A percentile compares a stretch with the other conserved stretches of the same genome.
These are phyloP conservation scores for Caryopteris hybrid DNA, from an alignment of 305 asterid genomes.

Conservation along the genomic window DNA sequence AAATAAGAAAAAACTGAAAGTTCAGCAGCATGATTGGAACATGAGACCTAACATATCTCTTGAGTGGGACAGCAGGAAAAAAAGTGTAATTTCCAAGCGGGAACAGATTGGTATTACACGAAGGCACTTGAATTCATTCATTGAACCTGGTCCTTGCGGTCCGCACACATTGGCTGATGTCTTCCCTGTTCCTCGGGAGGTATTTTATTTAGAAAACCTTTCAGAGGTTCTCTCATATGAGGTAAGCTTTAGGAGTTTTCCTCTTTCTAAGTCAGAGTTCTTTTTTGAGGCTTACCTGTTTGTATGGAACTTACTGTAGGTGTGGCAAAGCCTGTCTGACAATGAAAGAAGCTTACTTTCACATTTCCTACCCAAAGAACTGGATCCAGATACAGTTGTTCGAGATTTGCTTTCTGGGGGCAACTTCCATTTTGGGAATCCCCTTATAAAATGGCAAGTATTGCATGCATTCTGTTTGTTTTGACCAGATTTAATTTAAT, in stretches of 20 bases:
- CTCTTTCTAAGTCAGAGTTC: not conserved
- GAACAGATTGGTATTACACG: conserved; percentile 77
- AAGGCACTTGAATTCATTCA: conserved; percentile 60
- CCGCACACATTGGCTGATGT: conserved; percentile 66
- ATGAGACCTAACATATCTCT: conserved; percentile 65
- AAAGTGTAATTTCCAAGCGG: conserved; percentile 74
- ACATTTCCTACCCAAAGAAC: conserved; percentile 64
- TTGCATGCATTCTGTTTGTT: conserved; percentile 16
- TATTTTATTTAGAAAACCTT: conserved; percentile 59
- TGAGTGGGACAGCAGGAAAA: conserved; percentile 78
- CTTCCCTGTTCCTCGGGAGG: conserved; percentile 67
- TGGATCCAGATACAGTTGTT: conserved; percentile 49
- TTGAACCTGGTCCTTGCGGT: conserved; percentile 39
- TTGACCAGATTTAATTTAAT: conserved; percentile 7
- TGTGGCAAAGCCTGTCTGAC: conserved; percentile 80
- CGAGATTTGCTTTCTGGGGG: conserved; percentile 71
- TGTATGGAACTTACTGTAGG: conserved; percentile 49
- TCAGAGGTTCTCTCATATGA: conserved; percentile 57
- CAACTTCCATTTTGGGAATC: conserved; percentile 84
- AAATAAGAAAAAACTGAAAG: conserved; percentile 53
- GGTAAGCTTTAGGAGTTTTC: conserved; percentile 39
- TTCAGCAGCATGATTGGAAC: conserved; percentile 33
- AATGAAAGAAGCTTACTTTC: conserved; percentile 58
- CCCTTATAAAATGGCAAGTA: conserved; percentile 73
- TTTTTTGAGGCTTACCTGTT: conserved; percentile 14